phyloP scores from a whole-genome alignment of 169 alveolate species.

The Eimeria acervulina region DNA sequence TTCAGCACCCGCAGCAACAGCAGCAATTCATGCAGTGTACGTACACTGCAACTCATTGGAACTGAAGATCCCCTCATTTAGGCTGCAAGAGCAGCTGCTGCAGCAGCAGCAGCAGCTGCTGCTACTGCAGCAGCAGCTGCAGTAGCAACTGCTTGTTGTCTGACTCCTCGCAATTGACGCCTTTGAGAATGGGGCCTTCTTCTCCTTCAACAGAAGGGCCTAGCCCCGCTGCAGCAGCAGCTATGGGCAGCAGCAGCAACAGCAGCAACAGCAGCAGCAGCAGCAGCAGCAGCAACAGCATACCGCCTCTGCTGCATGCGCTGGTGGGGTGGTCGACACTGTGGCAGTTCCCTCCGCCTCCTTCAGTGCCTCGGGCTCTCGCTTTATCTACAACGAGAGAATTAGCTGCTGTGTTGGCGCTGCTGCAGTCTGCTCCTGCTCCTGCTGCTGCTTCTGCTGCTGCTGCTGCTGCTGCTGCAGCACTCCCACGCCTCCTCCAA shows the following conservation, averaged over 20 bases:
- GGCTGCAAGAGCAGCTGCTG: too few species aligned
- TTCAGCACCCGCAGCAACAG: constrained; percentile 1
- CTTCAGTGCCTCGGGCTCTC: background rate
- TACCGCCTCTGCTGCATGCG: background rate
- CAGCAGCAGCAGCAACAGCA: background rate
- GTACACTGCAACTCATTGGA: background rate
- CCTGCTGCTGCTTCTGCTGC: constrained; percentile 29
- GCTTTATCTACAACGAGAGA: background rate
- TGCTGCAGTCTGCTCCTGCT: constrained; percentile 39
- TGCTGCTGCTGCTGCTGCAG: constrained; percentile 50
- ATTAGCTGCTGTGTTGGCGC: background rate
- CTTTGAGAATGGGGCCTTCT: background rate
- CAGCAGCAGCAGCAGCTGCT: too few species aligned
- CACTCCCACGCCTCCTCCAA: constrained; percentile 12
- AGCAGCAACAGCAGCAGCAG: constrained; percentile 44
- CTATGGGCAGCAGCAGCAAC: background rate
- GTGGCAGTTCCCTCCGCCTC: constrained; percentile 42
- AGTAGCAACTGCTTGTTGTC: background rate
- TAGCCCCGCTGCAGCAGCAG: background rate
- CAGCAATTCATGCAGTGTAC: background rate
- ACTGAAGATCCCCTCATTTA: background rate
- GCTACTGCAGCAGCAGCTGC: too few species aligned
- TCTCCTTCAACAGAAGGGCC: background rate
- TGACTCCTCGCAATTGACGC: background rate
- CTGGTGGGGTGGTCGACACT: constrained; percentile 31